Evolutionary conservation across 345 rosid species (phyloP).

Genomic region (Citrus mangshanensis): DNA sequence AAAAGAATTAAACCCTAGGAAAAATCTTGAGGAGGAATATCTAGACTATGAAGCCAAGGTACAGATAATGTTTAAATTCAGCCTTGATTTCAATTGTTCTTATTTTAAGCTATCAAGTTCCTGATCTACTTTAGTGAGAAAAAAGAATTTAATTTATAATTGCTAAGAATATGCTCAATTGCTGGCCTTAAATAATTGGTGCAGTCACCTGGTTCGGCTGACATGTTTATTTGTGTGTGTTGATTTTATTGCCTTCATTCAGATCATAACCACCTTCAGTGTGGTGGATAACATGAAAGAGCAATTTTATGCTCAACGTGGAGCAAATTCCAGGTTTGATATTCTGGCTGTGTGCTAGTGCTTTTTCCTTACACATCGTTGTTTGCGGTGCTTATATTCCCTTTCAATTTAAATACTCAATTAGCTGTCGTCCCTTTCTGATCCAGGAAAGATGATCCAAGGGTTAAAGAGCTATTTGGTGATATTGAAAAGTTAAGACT

Average conservation of each 20-base stretch:
- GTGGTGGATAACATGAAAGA: conserved; percentile 89
- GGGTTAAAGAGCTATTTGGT: conserved; percentile 66
- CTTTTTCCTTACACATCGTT: background rate
- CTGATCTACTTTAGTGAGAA: background rate
- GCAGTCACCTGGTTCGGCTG: background rate
- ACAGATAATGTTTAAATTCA: conserved; percentile 5
- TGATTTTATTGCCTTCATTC: conserved; percentile 18
- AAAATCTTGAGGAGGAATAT: conserved; percentile 88
- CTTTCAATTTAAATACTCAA: background rate
- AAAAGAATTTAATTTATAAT: background rate
- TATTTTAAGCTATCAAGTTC: background rate
- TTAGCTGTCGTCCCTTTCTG: background rate
- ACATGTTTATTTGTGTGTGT: background rate
- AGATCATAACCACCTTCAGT: conserved; percentile 91
- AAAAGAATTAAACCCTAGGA: conserved; percentile 63
- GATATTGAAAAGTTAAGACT: conserved; percentile 70
- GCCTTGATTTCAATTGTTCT: background rate
- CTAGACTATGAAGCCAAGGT: conserved; percentile 89
- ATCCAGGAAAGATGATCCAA: conserved; percentile 67
- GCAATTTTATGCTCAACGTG: conserved; percentile 59
- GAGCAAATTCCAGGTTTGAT: conserved; percentile 53
- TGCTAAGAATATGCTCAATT: background rate
- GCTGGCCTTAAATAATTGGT: background rate
- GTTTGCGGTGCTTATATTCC: background rate
- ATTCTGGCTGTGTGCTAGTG: background rate